Conservation (phyloP, 1,139 yeast genomes). For the Saccharomyces pastorianus region DNA sequence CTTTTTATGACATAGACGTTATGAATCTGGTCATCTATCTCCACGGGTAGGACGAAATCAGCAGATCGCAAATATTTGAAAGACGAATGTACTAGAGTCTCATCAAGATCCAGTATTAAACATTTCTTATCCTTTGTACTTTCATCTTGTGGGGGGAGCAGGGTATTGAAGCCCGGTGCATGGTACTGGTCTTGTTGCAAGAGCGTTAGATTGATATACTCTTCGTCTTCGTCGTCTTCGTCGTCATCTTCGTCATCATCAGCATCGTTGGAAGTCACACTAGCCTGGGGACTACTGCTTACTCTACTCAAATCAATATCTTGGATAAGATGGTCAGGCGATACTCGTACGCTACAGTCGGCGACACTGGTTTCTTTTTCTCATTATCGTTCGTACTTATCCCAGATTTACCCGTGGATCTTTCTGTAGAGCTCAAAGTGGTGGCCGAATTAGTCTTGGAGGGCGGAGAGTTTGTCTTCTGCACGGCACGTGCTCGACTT, state of each 20-base stretch:
- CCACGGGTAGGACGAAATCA: conserved; percentile 88
- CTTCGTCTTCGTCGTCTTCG: conserved; percentile 2
- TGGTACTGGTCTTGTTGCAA: conserved; percentile 62
- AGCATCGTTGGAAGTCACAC: background rate
- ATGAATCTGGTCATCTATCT: conserved; percentile 81
- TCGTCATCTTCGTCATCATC: conserved; percentile 1
- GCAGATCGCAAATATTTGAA: conserved; percentile 87
- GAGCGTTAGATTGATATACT: conserved; percentile 43
- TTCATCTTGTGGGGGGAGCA: conserved; percentile 42
- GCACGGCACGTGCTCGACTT: background rate
- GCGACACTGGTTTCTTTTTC: background rate
- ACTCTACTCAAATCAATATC: background rate
- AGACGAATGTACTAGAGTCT: conserved; percentile 89
- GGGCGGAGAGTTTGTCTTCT: background rate
- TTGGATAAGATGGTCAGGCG: background rate
- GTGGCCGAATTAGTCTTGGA: background rate
- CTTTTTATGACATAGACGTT: conserved; percentile 92
- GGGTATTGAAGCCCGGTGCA: conserved; percentile 54
- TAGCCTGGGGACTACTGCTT: background rate
- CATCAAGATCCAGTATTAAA: conserved; percentile 84
- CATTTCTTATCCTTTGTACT: conserved; percentile 57
- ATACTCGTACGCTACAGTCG: background rate
- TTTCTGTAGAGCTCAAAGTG: background rate
- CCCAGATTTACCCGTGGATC: background rate
- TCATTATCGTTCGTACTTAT: background rate